phyloP scores from a whole-genome alignment of 2,329 filamentous ascomycete species.

The Harringtonia aguacate region DNA sequence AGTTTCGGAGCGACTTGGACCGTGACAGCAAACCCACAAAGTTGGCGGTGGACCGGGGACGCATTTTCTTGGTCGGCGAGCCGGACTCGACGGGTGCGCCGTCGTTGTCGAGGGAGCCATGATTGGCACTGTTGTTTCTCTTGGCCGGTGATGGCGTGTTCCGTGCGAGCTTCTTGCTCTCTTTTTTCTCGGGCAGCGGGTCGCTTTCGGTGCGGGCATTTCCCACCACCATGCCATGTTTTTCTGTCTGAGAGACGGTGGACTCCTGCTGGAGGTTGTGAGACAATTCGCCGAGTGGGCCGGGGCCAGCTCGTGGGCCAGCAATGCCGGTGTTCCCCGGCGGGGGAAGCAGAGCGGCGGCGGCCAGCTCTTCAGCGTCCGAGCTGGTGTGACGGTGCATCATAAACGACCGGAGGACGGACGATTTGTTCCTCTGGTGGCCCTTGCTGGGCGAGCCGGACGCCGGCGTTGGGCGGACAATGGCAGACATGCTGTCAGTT shows the following conservation, averaged over 20 bases:
- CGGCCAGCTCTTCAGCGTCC: conserved; percentile 24
- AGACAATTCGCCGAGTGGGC: conserved; percentile 40
- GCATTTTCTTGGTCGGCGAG: conserved; percentile 56
- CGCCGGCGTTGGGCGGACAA: not conserved
- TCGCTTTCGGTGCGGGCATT: not conserved
- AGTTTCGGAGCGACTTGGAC: conserved; percentile 58
- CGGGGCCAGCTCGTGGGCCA: conserved; percentile 24
- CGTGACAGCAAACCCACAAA: conserved; percentile 67
- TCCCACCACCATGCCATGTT: conserved; percentile 18
- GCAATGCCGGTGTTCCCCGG: not conserved
- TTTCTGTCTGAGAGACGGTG: conserved; percentile 13
- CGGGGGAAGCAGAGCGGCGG: conserved; percentile 12
- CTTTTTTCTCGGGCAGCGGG: conserved; percentile 5
- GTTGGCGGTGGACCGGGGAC: conserved; percentile 75
- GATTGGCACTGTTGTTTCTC: not conserved
- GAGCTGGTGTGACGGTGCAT: conserved; percentile 36
- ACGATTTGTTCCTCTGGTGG: conserved; percentile 36
- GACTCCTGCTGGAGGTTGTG: conserved; percentile 38
- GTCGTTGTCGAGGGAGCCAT: not conserved
- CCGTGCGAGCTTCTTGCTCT: conserved; percentile 2
- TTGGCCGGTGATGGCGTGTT: not conserved
- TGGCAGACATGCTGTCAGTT: conserved; percentile 8
- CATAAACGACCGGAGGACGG: conserved; percentile 38
- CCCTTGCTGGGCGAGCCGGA: not conserved
- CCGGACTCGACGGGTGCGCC: not conserved